Evolutionary conservation across 116 monocot species (phyloP).

Genomic region (Dioscorea cayenensis): DNA sequence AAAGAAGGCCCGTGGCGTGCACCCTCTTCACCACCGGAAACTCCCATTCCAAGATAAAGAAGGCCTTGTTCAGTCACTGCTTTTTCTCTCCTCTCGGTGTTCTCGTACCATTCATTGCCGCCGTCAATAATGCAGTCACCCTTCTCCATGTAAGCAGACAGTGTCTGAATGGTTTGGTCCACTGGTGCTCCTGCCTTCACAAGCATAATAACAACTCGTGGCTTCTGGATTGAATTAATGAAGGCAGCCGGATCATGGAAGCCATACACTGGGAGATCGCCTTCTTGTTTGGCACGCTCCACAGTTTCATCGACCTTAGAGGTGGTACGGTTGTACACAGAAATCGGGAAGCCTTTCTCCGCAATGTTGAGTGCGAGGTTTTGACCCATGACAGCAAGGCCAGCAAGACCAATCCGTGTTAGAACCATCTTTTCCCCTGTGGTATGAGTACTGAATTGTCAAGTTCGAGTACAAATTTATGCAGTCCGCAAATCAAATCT

Average conservation of each 20-base stretch:
- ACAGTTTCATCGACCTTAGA: conserved; percentile 50
- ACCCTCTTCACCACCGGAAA: conserved; percentile 32
- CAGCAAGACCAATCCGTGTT: conserved; percentile 37
- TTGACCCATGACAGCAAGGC: conserved; percentile 44
- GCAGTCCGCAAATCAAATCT: background rate
- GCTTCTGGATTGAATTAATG: conserved; percentile 52
- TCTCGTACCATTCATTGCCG: conserved; percentile 53
- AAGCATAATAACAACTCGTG: conserved; percentile 51
- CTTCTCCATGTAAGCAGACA: conserved; percentile 29
- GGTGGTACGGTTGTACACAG: conserved; percentile 38
- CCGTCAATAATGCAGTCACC: conserved; percentile 48
- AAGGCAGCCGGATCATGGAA: conserved; percentile 47
- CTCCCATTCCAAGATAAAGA: conserved; percentile 45
- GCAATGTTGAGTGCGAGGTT: conserved; percentile 41
- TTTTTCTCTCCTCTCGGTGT: conserved; percentile 35
- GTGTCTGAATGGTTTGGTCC: conserved; percentile 39
- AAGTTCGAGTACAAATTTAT: background rate
- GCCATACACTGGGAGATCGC: conserved; percentile 46
- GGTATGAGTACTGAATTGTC: background rate
- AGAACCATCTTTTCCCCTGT: conserved; percentile 12
- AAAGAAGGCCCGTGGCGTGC: conserved; percentile 12
- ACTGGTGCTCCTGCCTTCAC: conserved; percentile 33
- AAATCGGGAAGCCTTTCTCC: conserved; percentile 35
- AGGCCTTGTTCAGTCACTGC: conserved; percentile 17
- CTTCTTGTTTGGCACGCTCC: conserved; percentile 39